Evolutionary conservation across 306 rosid genomes (phyloP), one percentile per base, ranked within the genome.

Genomic region (Macrotyloma uniflorum): DNA sequence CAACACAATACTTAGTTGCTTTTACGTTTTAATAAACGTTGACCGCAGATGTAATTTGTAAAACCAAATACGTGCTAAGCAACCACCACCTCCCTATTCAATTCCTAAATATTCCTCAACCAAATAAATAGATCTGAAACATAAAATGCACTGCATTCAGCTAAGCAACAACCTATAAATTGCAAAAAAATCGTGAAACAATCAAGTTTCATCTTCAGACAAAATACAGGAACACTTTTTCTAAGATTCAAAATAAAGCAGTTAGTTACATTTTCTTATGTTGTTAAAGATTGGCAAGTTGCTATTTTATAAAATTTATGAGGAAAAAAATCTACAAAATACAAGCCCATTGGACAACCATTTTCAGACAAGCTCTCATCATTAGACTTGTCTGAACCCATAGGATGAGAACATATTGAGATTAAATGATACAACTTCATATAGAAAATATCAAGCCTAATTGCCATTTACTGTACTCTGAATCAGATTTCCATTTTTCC

Each of bases 391-490:
- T 28, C 50, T 16, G 30, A 77, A 81, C 68, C 32, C 38, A 43
- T n/a, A 42, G 72, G 47, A 61, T 59, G 42, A 38, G 76, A 68
- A 16, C 79, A 19, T 55, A 15, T 10, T 8, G 64, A 30, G 73
- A 75, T 72, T 35, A 40, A 38, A 19, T 40, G 70, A 35, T 38
- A 64, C 72, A 64, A 72, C 73, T 77, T 77, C 47, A 40, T 22
- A 67, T 23, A 49, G 18, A 68, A 74, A 76, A 35, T 69, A 46
- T 28, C 57, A 45, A 69, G 80, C 67, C 65, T 57, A 0, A 62
- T 55, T 72, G 66, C 75, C 80, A 62, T 67, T 26, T 16, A 66
- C 45, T 30, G 61, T 63, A 84, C 10, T 70, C 53, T 45, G 59
- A 24, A 50, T 53, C 76, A 55, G 15, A 42, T 40, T 33, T 57